Evolutionary conservation across 2,329 filamentous ascomycete genomes (phyloP), one percentile per base, ranked within the genome.

Genomic region (Stagonosporopsis chrysanthemi): DNA sequence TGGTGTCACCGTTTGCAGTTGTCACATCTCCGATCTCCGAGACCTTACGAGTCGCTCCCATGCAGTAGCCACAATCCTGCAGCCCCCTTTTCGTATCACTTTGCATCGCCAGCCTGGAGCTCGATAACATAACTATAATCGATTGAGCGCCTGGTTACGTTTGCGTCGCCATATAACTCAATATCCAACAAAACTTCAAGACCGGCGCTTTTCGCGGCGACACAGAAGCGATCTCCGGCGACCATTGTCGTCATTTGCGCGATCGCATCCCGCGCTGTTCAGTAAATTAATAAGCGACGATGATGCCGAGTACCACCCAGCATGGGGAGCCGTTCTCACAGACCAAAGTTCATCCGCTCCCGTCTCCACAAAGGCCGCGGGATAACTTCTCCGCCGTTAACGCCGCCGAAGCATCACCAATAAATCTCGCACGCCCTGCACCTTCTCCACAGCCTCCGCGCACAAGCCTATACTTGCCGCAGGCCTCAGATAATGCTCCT

Each of bases 311-410:
- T 6, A 57, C 52, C 42, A 58, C 52, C 63, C 60, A 59, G 52
- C 60, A 64, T 66, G 71, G 66, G 67, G 71, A 72, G 64, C 71
- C 71, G 64, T 72, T 69, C 53, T 67, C 66, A 62, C 68, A 73
- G 60, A 70, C 70, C 41, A 71, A 68, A 60, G 65, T 75, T 50
- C 72, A 73, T 49, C 69, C 73, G 59, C 64, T 73, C 31, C 57
- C 72, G 57, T 75, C 73, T 64, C 73, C 74, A 68, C 72, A 67
- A 40, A 59, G 58, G 56, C 40, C 65, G 48, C 56, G 62, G 49
- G 59, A 58, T 52, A 65, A 61, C 63, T 72, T 66, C 71, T 68
- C 70, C 69, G 70, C 61, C 48, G 61, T 70, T 73, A 72, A 75
- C 64, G 60, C 73, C 65, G 70, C 60, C 56, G 57, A 65, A 56